phyloP scores from a whole-genome alignment of 495 filamentous ascomycete species.

The Chaetomium tenue region DNA sequence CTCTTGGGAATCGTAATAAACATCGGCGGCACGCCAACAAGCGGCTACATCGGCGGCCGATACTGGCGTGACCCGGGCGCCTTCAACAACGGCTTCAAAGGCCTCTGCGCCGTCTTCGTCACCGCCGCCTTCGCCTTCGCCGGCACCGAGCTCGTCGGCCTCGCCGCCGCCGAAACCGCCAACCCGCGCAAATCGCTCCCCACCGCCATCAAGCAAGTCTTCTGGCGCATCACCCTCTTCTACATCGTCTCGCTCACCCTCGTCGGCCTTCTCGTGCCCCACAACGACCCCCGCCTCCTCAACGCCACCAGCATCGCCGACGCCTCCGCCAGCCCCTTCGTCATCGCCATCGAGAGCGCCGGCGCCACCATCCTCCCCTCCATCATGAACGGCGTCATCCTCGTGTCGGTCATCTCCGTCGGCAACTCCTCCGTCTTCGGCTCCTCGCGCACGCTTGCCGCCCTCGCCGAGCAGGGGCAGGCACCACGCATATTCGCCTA shows the following conservation, averaged over 20 bases:
- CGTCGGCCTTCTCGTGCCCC: conserved; percentile 74
- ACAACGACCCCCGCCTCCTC: conserved; percentile 61
- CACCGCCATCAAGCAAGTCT: conserved; percentile 88
- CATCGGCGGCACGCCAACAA: conserved; percentile 70
- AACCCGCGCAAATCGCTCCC: conserved; percentile 87
- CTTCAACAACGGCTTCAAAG: conserved; percentile 92
- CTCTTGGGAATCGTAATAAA: conserved; percentile 78
- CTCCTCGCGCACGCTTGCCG: conserved; percentile 81
- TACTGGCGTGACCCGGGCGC: conserved; percentile 84
- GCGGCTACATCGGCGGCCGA: conserved; percentile 77
- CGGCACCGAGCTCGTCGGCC: conserved; percentile 87
- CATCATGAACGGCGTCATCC: conserved; percentile 88
- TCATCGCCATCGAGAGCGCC: conserved; percentile 80
- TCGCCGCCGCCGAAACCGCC: conserved; percentile 83
- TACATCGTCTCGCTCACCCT: conserved; percentile 75
- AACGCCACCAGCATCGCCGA: conserved; percentile 54
- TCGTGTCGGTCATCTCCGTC: conserved; percentile 83
- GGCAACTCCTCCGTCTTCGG: conserved; percentile 88
- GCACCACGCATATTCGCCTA: conserved; percentile 71
- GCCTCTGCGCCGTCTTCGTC: conserved; percentile 88
- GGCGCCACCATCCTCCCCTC: conserved; percentile 72
- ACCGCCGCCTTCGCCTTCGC: conserved; percentile 90
- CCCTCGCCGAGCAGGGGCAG: conserved; percentile 81
- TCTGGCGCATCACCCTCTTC: conserved; percentile 91
- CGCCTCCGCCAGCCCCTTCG: conserved; percentile 79